Base-by-base conservation (phyloP, 306 rosid species). In the Quercus suber region DNA sequence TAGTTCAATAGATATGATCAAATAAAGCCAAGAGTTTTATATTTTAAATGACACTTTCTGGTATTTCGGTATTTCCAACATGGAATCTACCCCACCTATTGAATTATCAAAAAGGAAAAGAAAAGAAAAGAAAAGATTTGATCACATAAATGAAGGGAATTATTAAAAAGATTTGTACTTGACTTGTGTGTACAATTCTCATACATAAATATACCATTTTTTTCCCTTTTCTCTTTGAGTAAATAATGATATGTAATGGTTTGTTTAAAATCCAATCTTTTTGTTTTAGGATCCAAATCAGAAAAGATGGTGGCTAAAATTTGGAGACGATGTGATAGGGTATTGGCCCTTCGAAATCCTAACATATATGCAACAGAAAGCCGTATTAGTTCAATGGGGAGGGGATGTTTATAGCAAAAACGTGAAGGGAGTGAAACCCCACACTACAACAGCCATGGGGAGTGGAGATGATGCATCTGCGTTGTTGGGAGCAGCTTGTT, bases 271-370 rank as follows among this genome's bases (percentile, higher is more conserved):
- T 0, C 2, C 15, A 1, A 5, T 23, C 15, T 23, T 21, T 7
- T 18, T 73, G 19, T 18, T 41, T 20, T 41, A 91, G 93, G 93
- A 89, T 52, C 0, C 73, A 4, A 20, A 51, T 4, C 8, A 76
- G 0, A 76, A 83, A 31, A 89, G 86, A 14, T 93, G 98, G 98
- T 93, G 96, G 93, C 71, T 91, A 1, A 84, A 43, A 56, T 0
- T 79, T 49, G 76, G 59, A 0, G 28, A 78, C 10, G 33, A 55
- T 13, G 6, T 80, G 0, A 27, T 90, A 55, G 98, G 95, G 3
- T 93, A 90, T 71, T 93, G 89, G 88, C 93, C 97, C 0, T 35
- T 25, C 0, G n/a, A 37, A 17, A 56, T 93, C 7, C 71, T 93
- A 15, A 8, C 10, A 0, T 14, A 73, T 5, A 14, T 88, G 55